Evolutionary conservation across 441 rosid species (phyloP).

Genomic region (Euphorbia schlechtendalii): DNA sequence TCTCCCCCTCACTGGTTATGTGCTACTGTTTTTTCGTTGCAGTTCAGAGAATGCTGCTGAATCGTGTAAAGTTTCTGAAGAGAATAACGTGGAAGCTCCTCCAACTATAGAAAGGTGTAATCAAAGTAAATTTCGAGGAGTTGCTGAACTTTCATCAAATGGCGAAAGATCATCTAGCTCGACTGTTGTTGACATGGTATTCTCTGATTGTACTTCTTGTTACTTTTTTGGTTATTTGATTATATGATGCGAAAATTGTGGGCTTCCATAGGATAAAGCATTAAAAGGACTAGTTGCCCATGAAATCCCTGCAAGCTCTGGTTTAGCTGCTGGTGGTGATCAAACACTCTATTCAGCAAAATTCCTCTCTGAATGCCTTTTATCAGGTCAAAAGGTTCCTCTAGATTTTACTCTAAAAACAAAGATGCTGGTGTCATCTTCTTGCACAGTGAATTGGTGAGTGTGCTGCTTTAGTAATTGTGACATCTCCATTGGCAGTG

Average conservation of each 20-base stretch:
- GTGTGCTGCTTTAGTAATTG: no score
- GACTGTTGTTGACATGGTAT: slow-evolving; percentile 74
- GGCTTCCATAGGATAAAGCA: slow-evolving; percentile 57
- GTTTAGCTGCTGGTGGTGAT: slow-evolving; percentile 31
- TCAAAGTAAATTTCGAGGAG: slow-evolving; percentile 64
- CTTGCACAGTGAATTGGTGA: no score
- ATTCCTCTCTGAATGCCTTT: no score
- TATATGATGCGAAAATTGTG: slow-evolving; percentile 4
- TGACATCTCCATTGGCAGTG: no score
- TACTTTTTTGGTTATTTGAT: slow-evolving; percentile 12
- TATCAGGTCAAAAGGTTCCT: slow-evolving; percentile 17
- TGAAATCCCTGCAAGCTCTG: slow-evolving; percentile 24
- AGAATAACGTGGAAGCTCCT: slow-evolving; percentile 27
- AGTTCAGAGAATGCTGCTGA: slow-evolving; percentile 39
- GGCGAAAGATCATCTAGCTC: slow-evolving; percentile 45
- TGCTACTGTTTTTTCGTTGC: slow-evolving; percentile 24
- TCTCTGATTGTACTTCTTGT: slow-evolving; percentile 14
- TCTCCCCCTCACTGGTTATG: slow-evolving; percentile 13
- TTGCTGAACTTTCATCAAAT: slow-evolving; percentile 69
- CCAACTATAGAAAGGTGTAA: slow-evolving; percentile 50
- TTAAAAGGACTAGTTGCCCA: slow-evolving; percentile 71
- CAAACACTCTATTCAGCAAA: no score
- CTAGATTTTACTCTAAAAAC: no score
- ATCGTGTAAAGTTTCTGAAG: slow-evolving; percentile 36
- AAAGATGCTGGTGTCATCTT: no score